Percentiles rank a stretch among this genome's conserved stretches.
Evolutionary conservation across 192 early-diverging fungal species (phyloP).

Genomic region (Coemansia sp.): DNA sequence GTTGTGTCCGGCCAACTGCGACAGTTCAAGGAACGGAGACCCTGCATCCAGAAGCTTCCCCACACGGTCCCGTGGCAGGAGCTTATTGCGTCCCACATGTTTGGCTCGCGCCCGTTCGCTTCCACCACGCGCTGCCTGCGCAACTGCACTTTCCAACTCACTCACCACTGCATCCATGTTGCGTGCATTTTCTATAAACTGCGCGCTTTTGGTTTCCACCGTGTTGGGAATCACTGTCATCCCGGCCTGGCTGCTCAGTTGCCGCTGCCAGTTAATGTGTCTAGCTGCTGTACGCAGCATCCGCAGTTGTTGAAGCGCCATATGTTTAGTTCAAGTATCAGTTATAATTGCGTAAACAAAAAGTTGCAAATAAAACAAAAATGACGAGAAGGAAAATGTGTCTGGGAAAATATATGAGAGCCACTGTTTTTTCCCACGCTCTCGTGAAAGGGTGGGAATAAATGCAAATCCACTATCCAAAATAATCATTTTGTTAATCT

Average conservation of each 20-base stretch:
- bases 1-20: slow-evolving; percentile 86
- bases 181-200: slow-evolving; percentile 42
- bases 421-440: too few species aligned
- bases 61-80: slow-evolving; percentile 84
- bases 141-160: slow-evolving; percentile 34
- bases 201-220: slow-evolving; percentile 25
- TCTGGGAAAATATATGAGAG: too few species aligned
- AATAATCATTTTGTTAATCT: neutral
- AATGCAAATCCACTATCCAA: neutral
- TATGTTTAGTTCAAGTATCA: too few species aligned
- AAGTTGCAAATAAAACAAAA: too few species aligned
- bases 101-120: slow-evolving; percentile 78
- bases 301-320: too few species aligned
- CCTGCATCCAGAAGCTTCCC: slow-evolving; percentile 47
- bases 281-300: too few species aligned
- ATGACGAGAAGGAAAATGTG: too few species aligned
- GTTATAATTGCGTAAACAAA: too few species aligned
- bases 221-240: slow-evolving; percentile 42
- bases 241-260: neutral
- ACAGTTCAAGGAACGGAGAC: slow-evolving; percentile 92
- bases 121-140: slow-evolving; percentile 62
- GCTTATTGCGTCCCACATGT: slow-evolving; percentile 81
- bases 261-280: neutral
- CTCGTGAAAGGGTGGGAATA: neutral
- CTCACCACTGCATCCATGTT: slow-evolving; percentile 33